Evolutionary conservation across 2,329 filamentous ascomycete species (phyloP), one percentile per base, ranked within the genome.

Genomic region (Phyllosticta citrichinensis): DNA sequence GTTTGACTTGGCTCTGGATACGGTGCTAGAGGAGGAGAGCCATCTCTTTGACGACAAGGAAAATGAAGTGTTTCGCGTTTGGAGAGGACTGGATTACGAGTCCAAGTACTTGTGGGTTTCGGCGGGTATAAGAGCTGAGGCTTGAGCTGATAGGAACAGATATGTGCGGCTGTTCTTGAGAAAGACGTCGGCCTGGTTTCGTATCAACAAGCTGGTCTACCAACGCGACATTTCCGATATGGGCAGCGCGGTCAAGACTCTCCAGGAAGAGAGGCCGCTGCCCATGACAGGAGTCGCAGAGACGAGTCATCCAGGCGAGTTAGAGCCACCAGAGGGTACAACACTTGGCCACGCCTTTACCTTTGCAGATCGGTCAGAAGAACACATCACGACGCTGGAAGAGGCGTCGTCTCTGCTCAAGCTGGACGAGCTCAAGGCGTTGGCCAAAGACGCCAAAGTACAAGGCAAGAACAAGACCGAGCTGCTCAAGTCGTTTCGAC

Each of bases 111-210:
- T 99, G 84, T 97, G 80, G 69, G 87, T 74, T 14, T 50, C 22
- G 20, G n/a, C 52, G 5, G 27, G 6, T 47, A 14, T 24, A 14
- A 55, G 19, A 52, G 10, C 14, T 3, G 2, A 6, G 50, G 12
- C 19, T 5, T 50, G 55, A 12, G 52, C 57, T 64, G 56, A 62
- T 60, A 25, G 10, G n/a, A 4, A 47, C 53, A 93, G 89, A 70
- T 96, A 97, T 74, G 92, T 97, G 14, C 86, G 94, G 22, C 77
- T 99, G 1, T 99, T 99, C 69, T 79, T 99, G 2, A 86, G 94
- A 55, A 99, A 99, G 73, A 91, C 90, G 1, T 88, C 89, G 22
- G 86, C 86, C 1, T 99, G 94, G 94, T 91, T 97, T 77, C 86
- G 94, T 10, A 82, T 91, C 64, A 84, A 82, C 67, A 84, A 85